Base-by-base conservation (phyloP, 1,284 basidiomycete species). In the Phenoliferia sp. region DNA sequence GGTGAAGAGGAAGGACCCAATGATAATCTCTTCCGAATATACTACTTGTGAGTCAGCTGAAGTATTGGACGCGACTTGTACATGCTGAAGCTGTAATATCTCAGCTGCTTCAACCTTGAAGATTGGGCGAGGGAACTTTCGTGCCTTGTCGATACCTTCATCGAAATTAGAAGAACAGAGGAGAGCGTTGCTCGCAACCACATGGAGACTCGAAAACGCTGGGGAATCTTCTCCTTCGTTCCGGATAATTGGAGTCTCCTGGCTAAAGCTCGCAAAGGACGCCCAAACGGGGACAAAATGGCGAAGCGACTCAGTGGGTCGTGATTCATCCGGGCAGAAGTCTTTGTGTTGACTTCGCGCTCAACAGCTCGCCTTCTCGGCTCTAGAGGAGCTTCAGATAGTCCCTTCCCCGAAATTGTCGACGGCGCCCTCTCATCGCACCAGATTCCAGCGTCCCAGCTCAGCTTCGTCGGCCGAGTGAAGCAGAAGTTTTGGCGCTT, bases 101-200 rank as follows among this genome's bases (percentile, higher is more conserved):
- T 44, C 61, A 68, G 67, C 79, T 89, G 94, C 68, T 96, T 95
- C 79, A 94, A 92, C 0, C 79, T 95, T 55, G 92, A 96, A 79
- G 94, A 96, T 77, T 95, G 95, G 76, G 85, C 90, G 7, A 82
- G 85, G 67, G 94, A 96, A 78, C 80, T 94, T 58, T 83, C 89
- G 55, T 87, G 86, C 50, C 85, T 96, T 4, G 83, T 92, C 0
- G 90, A 93, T 75, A 88, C 90, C 29, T 77, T 77, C 50, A 66
- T 69, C 34, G 62, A 62, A 9, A 69, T 77, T 39, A 63, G 74
- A 0, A 61, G 68, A 17, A 74, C 71, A 34, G 72, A 76, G 39
- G 67, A 72, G 60, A 36, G 39, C 0, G 62, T 69, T 4, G 69
- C 67, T 16, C 59, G 50, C 2, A 26, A 19, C 2, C n/a, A 34